Percentiles rank a stretch among this genome's conserved stretches.
Evolutionary conservation across 345 rosid species (phyloP).

Genomic region (Brassica carinata): DNA sequence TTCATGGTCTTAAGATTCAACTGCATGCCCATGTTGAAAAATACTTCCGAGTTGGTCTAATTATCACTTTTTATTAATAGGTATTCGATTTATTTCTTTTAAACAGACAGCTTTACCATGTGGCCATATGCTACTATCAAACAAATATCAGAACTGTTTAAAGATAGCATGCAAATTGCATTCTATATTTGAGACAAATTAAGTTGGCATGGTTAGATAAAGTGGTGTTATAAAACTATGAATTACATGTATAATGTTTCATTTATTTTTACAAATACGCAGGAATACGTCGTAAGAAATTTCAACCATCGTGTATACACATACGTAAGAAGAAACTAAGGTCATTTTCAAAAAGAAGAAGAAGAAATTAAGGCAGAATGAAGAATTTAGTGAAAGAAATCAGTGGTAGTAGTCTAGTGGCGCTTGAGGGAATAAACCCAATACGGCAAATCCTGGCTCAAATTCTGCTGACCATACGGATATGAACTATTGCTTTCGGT

Average conservation of each 20-base stretch:
- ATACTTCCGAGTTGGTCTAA: not conserved
- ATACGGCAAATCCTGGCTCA: too few relatives aligned
- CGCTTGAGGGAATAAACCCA: too few relatives aligned
- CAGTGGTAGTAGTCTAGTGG: too few relatives aligned
- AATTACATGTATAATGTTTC: not conserved
- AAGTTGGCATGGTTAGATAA: not conserved
- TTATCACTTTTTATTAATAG: not conserved
- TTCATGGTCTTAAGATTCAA: not conserved
- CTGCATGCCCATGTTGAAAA: conserved; percentile 22
- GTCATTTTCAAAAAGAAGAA: too few relatives aligned
- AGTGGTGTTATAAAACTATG: not conserved
- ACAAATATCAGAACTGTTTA: not conserved
- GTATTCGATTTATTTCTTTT: not conserved
- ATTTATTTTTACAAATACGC: not conserved
- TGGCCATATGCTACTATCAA: conserved; percentile 9
- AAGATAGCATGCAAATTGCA: not conserved
- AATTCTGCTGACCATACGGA: too few relatives aligned
- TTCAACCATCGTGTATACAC: not conserved
- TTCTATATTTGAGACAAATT: not conserved
- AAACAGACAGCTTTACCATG: not conserved
- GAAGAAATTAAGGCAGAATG: not conserved
- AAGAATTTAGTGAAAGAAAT: conserved; percentile 47
- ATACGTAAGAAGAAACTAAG: conserved; percentile 18
- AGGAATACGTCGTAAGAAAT: not conserved
- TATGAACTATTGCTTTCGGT: too few relatives aligned